A percentile compares a stretch with the other conserved stretches of the same genome.
Evolutionary conservation across 139 green algal species (phyloP).

Genomic region (Raphidocelis subcapitata): DNA sequence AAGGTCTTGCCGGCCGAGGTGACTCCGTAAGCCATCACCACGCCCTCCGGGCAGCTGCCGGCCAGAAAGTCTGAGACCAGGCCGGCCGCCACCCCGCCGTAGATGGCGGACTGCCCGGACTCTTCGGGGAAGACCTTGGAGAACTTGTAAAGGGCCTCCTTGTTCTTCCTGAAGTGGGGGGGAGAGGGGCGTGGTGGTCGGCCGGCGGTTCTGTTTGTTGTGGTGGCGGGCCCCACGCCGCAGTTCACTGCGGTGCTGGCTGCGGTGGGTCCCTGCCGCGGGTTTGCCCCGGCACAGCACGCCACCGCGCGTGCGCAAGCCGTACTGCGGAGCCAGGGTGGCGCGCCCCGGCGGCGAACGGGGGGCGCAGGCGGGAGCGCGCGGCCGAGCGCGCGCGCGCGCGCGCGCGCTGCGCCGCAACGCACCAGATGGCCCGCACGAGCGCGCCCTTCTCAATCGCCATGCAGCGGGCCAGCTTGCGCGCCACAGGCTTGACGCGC

Average conservation of each 20-base stretch:
- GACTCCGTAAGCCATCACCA: slow-evolving; percentile 82
- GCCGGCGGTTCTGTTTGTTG: neutral
- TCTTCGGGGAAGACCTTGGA: slow-evolving; percentile 50
- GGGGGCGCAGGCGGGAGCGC: too few relatives aligned
- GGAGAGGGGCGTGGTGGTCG: neutral
- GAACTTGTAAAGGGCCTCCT: slow-evolving; percentile 55
- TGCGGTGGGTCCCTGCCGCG: neutral
- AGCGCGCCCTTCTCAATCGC: slow-evolving; percentile 11
- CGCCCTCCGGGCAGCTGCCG: slow-evolving; percentile 27
- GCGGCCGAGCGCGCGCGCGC: too few relatives aligned
- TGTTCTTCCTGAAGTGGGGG: slow-evolving; percentile 15
- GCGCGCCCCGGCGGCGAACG: too few relatives aligned
- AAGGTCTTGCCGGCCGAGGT: slow-evolving; percentile 81
- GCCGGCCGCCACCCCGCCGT: slow-evolving; percentile 31
- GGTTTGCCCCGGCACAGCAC: neutral
- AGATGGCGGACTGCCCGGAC: slow-evolving; percentile 52
- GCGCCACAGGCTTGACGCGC: slow-evolving; percentile 20
- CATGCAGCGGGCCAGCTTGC: slow-evolving; percentile 14
- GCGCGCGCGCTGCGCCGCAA: too few relatives aligned
- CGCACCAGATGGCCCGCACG: slow-evolving; percentile 24
- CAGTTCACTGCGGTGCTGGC: neutral
- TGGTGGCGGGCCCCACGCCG: neutral
- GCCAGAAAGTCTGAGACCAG: slow-evolving; percentile 44
- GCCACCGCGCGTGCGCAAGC: neutral
- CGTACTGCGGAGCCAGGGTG: too few relatives aligned